phyloP scores from a whole-genome alignment of 2,329 filamentous ascomycete genomes.

The Venturiaceae sp. region DNA sequence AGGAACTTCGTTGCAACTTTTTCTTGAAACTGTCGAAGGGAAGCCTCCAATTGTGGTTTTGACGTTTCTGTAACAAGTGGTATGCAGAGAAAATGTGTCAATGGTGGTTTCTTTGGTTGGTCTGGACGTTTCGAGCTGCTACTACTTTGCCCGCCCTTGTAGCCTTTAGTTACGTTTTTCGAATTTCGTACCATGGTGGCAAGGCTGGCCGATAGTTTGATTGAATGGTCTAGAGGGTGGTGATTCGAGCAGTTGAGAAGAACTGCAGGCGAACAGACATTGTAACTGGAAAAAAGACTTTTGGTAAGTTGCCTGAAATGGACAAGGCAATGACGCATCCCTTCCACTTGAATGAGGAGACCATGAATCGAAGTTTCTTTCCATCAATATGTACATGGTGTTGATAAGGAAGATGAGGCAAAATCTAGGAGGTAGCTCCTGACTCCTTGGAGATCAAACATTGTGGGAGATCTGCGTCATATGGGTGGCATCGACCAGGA shows the following conservation, averaged over 20 bases:
- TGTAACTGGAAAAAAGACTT: too few relatives aligned
- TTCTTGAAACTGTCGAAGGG: constrained; percentile 51
- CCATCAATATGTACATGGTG: too few relatives aligned
- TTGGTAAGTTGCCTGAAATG: not conserved
- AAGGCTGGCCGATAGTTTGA: not conserved
- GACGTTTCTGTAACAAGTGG: constrained; percentile 57
- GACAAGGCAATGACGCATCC: not conserved
- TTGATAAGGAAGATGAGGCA: too few relatives aligned
- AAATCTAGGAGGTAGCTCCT: too few relatives aligned
- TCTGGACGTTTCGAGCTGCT: constrained; percentile 8
- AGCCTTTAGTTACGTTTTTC: not conserved
- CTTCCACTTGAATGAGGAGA: too few relatives aligned
- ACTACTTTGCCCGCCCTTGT: not conserved
- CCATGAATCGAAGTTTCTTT: too few relatives aligned
- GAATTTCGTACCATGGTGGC: not conserved
- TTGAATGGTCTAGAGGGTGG: too few relatives aligned
- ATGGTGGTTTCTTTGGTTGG: constrained; percentile 17
- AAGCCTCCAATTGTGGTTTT: constrained; percentile 53
- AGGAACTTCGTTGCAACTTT: constrained; percentile 32
- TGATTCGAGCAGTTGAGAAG: too few relatives aligned
- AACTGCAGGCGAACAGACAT: too few relatives aligned
- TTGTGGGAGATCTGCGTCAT: too few relatives aligned
- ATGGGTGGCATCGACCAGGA: not conserved
- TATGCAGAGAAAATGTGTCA: constrained; percentile 70
- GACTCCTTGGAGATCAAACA: too few relatives aligned